Conservation (phyloP, 2,329 filamentous ascomycete species). For the Rhexocercosporidium sp. region DNA sequence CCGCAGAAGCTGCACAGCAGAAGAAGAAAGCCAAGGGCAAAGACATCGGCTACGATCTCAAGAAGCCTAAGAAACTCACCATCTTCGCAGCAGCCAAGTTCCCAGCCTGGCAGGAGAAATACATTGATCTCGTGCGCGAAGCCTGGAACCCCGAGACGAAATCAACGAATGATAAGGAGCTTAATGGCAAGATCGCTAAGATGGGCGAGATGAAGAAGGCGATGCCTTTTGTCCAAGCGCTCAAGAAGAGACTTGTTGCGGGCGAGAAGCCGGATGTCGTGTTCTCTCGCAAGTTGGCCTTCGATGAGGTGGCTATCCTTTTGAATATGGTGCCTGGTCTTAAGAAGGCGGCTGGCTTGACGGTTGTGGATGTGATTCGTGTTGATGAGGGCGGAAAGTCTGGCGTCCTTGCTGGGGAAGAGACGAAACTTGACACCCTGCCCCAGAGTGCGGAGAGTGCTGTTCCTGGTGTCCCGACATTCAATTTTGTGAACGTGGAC, state of each 20-base stretch:
- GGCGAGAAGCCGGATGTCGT: conserved; percentile 72
- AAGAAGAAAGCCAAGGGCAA: conserved; percentile 97
- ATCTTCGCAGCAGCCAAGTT: conserved; percentile 82
- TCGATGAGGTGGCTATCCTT: conserved; percentile 81
- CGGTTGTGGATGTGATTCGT: conserved; percentile 72
- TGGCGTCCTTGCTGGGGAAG: conserved; percentile 58
- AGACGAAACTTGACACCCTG: conserved; percentile 62
- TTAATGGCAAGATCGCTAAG: conserved; percentile 81
- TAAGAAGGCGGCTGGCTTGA: conserved; percentile 75
- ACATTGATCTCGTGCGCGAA: conserved; percentile 78
- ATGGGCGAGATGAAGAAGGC: conserved; percentile 93
- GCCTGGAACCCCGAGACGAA: conserved; percentile 68
- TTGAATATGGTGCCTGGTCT: conserved; percentile 79
- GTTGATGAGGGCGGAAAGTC: conserved; percentile 74
- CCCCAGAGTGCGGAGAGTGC: conserved; percentile 71
- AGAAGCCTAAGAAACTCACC: conserved; percentile 88
- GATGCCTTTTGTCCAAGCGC: conserved; percentile 90
- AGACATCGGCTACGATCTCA: conserved; percentile 81
- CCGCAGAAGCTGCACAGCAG: conserved; percentile 79
- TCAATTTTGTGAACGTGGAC: conserved; percentile 82
- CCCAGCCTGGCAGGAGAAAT: conserved; percentile 91
- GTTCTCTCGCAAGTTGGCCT: conserved; percentile 82
- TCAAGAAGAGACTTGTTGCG: conserved; percentile 82
- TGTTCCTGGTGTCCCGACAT: conserved; percentile 81
- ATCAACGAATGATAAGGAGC: conserved; percentile 76